Conservation (phyloP, 2,329 filamentous ascomycete genomes). For the Colletotrichum siamense region DNA sequence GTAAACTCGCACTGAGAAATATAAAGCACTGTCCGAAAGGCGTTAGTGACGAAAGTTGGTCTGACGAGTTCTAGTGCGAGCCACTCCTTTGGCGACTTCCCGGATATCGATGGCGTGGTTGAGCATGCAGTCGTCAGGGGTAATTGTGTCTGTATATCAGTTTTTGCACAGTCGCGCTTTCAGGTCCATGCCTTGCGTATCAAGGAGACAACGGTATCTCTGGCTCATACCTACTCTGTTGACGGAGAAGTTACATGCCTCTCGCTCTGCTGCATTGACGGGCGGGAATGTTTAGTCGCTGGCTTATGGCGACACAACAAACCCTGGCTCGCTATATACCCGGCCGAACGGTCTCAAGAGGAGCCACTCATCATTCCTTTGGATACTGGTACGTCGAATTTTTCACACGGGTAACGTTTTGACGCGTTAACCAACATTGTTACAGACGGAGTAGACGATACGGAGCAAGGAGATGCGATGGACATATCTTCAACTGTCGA, state of each 20-base stretch:
- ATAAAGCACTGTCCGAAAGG: background rate
- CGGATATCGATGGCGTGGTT: constrained; percentile 29
- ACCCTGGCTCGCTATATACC: constrained; percentile 38
- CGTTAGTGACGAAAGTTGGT: background rate
- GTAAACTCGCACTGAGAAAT: background rate
- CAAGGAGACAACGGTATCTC: constrained; percentile 35
- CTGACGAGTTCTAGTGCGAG: background rate
- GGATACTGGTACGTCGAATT: constrained; percentile 24
- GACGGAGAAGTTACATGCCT: constrained; percentile 58
- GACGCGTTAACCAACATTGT: background rate
- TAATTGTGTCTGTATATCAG: constrained; percentile 47
- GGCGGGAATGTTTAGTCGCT: constrained; percentile 32
- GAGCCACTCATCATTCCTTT: constrained; percentile 23
- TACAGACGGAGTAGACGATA: background rate
- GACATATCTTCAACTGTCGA: constrained; percentile 12
- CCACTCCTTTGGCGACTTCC: constrained; percentile 13
- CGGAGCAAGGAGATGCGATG: constrained; percentile 2
- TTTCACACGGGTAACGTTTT: background rate
- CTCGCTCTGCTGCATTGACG: constrained; percentile 33
- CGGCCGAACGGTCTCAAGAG: constrained; percentile 6
- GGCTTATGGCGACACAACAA: constrained; percentile 37
- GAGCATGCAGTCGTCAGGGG: constrained; percentile 48
- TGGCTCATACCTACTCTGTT: constrained; percentile 36
- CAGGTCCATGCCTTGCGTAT: constrained; percentile 44
- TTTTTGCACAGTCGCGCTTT: constrained; percentile 40